phyloP scores from a whole-genome alignment of 352 stramenopile genomes.

The Globisporangium viniferum region DNA sequence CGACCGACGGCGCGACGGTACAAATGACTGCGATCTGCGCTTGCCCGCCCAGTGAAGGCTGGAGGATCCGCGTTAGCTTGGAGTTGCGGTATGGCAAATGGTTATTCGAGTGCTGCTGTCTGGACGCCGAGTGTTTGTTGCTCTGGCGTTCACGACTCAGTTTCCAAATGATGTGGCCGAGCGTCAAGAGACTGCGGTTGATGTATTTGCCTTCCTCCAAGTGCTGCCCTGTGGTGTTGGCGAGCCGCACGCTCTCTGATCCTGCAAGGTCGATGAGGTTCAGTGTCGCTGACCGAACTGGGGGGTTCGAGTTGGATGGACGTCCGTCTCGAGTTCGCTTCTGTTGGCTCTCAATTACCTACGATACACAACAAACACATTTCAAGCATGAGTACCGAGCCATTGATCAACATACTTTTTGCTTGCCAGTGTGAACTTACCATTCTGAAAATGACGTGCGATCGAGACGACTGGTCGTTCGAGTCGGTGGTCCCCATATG shows the following conservation, averaged over 20 bases:
- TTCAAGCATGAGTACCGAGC: conserved; percentile 21
- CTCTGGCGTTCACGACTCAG: conserved; percentile 61
- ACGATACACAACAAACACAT: conserved; percentile 36
- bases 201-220: conserved; percentile 88
- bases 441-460: conserved; percentile 77
- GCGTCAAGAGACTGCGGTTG: conserved; percentile 89
- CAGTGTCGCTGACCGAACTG: conserved; percentile 75
- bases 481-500: conserved; percentile 72
- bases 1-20: conserved; percentile 92
- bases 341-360: conserved; percentile 75
- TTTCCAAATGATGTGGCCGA: conserved; percentile 94
- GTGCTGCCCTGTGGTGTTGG: conserved; percentile 73
- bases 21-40: conserved; percentile 97
- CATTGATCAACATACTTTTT: conserved; percentile 7
- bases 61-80: conserved; percentile 97
- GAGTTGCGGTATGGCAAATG: conserved; percentile 98
- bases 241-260: conserved; percentile 81
- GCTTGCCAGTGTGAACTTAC: conserved; percentile 14
- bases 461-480: conserved; percentile 78
- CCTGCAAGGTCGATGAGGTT: conserved; percentile 91
- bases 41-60: conserved; percentile 95
- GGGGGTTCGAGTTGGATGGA: conserved; percentile 12
- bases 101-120: conserved; percentile 12
- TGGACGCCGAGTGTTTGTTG: conserved; percentile 17
- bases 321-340: conserved; percentile 31